Evolutionary conservation across 1,139 yeast genomes (phyloP), one percentile per base, ranked within the genome.

Genomic region (Wickerhamiella pararugosa): DNA sequence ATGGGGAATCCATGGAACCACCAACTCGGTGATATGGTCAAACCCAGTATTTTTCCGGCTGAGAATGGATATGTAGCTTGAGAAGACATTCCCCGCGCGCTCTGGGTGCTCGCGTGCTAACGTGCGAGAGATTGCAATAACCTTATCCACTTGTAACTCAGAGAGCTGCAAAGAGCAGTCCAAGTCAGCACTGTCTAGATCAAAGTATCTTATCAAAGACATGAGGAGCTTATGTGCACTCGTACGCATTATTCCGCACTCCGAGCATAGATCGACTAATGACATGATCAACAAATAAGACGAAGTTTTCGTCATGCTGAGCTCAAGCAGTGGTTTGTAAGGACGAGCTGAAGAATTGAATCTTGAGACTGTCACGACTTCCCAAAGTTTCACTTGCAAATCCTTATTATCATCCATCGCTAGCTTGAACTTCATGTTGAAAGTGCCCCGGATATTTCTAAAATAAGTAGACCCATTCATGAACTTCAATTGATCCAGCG

Each of bases 321-420:
- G 25, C 32, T 38, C 41, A 8, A 38, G 36, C 29, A 38, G 25
- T 1, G 41, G 41, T 15, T 38, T 32, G 34, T 8, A 9, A 5
- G 41, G 9, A 15, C 29, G 27, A 21, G 15, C n/a, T 25, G 30
- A 25, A 34, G 15, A 32, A 7, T 25, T 32, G 10, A 10, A 8
- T 7, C 35, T 27, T 25, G 32, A n/a, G 9, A 27, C 32, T 26
- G 28, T 28, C 30, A 32, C 29, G 1, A 29, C 31, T 29, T 29
- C 21, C 40, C 32, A 41, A 5, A 37, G 11, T 10, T 11, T 32
- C 10, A n/a, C 29, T 27, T 33, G 37, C 8, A 37, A 32, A 10
- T 25, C 34, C 6, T 11, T 15, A 2, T 29, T 6, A 7, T 29
- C n/a, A 27, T 30, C 36, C 8, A 36, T 31, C 1, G 11, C 29